Base-by-base conservation (phyloP, 352 stramenopile genomes). In the Aphanomyces euteiches region DNA sequence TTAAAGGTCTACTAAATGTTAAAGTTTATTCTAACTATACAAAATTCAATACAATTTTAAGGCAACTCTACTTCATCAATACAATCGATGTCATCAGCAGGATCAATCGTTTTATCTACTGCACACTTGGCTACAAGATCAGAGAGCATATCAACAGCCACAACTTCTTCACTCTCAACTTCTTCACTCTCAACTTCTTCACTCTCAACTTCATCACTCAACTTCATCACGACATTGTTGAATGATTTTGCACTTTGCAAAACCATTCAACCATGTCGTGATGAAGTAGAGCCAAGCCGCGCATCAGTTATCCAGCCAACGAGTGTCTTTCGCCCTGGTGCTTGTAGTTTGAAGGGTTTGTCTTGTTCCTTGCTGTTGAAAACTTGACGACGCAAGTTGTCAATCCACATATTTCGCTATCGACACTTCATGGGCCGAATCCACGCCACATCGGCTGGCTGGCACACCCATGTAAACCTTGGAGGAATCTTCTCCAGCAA, bases 401-500 rank as follows among this genome's bases (percentile, higher is more conserved):
- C 36, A 17, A 60, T 40, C 54, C 54, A 60, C 36, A 36, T 19
- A 15, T n/a, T 36, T 17, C 54, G 54, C 21, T 19, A n/a, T 7
- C 36, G 54, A 15, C 7, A 8, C 54, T 60, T 60, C 21, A 60
- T 36, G 7, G 54, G 54, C 54, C 21, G 36, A 60, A 60, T 60
- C 54, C 54, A 60, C 7, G 54, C 54, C 7, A 40, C 54, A 60
- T 40, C 54, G 15, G 54, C 54, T 7, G 36, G 54, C 36, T 60
- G 54, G 36, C 54, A 60, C 54, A 15, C n/a, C 54, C 54, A 60
- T 7, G 54, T 60, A 40, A 41, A 60, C 21, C 54, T 7, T 36
- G 54, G 21, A n/a, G 54, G 54, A 17, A 60, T 60, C 36, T 60
- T 40, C 36, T 15, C 7, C 54, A 60, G n/a, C 15, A 19, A 7